Evolutionary conservation across 73 alveolate species (phyloP).

Genomic region (Urostyla sp.): DNA sequence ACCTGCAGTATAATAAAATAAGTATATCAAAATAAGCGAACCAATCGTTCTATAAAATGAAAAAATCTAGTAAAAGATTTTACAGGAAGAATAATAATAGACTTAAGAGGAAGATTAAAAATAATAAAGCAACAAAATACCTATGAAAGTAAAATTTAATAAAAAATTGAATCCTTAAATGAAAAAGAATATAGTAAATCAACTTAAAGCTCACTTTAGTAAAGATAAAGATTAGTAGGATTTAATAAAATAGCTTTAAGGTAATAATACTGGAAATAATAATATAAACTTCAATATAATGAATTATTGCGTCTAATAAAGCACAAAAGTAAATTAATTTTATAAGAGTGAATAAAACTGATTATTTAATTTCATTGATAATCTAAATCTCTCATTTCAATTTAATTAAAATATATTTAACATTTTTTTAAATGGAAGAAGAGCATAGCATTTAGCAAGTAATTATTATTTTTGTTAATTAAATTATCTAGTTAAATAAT

Average conservation of each 20-base stretch:
- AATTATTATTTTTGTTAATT: too few species aligned
- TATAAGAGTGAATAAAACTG: too few species aligned
- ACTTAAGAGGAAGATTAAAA: too few species aligned
- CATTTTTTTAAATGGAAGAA: too few species aligned
- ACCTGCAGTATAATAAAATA: slow-evolving; percentile 1
- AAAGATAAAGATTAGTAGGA: slow-evolving; percentile 8
- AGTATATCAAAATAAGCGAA: not conserved
- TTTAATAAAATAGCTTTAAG: not conserved
- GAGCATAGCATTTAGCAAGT: too few species aligned
- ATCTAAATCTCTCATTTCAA: too few species aligned
- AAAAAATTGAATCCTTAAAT: slow-evolving; percentile 18
- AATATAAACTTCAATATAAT: slow-evolving; percentile 16
- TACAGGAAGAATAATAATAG: not conserved
- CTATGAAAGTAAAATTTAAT: not conserved
- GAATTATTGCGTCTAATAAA: too few species aligned
- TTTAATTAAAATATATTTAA: too few species aligned
- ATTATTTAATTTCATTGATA: too few species aligned
- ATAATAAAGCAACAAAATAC: not conserved
- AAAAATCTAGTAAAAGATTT: not conserved
- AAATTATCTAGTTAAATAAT: too few species aligned
- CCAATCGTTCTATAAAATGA: not conserved
- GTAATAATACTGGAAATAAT: not conserved
- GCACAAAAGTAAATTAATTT: too few species aligned
- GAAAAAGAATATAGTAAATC: slow-evolving; percentile 17
- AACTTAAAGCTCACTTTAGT: slow-evolving; percentile 28